A percentile compares a stretch with the other conserved stretches of the same genome.
phyloP scores from a whole-genome alignment of 2,329 filamentous ascomycete species.

The Aspergillus brunneoviolaceus region DNA sequence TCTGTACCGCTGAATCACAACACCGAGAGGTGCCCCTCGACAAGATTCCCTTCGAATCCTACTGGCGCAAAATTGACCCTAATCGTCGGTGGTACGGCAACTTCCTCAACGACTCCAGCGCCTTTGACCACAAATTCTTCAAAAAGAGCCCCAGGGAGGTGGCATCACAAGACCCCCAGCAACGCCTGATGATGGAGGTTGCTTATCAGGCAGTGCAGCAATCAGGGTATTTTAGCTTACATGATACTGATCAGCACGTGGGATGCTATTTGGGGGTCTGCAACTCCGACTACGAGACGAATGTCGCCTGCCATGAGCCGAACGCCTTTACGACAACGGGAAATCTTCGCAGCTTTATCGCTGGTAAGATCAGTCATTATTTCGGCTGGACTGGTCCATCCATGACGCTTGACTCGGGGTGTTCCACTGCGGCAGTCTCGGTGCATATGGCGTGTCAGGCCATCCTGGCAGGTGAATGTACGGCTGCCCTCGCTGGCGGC shows the following conservation, averaged over 20 bases:
- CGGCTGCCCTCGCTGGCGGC: constrained; percentile 37
- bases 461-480: constrained; percentile 25
- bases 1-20: neutral
- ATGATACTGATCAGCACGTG: constrained; percentile 14
- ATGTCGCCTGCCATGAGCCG: constrained; percentile 26
- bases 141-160: constrained; percentile 27
- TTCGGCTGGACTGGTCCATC: constrained; percentile 26
- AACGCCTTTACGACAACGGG: constrained; percentile 30
- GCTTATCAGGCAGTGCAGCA: constrained; percentile 34
- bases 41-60: too few species aligned
- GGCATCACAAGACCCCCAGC: constrained; percentile 31
- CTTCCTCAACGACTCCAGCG: neutral
- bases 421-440: constrained; percentile 42
- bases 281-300: constrained; percentile 28
- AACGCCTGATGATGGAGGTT: constrained; percentile 27
- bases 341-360: constrained; percentile 17
- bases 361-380: constrained; percentile 42
- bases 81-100: constrained; percentile 5
- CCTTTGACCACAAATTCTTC: constrained; percentile 34
- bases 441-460: constrained; percentile 27
- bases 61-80: neutral
- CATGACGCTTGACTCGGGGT: constrained; percentile 43
- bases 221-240: constrained; percentile 27
- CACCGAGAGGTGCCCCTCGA: neutral
- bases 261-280: constrained; percentile 31